phyloP scores from a whole-genome alignment of 257 asterid species.

The Nicotiana tomentosiformis region DNA sequence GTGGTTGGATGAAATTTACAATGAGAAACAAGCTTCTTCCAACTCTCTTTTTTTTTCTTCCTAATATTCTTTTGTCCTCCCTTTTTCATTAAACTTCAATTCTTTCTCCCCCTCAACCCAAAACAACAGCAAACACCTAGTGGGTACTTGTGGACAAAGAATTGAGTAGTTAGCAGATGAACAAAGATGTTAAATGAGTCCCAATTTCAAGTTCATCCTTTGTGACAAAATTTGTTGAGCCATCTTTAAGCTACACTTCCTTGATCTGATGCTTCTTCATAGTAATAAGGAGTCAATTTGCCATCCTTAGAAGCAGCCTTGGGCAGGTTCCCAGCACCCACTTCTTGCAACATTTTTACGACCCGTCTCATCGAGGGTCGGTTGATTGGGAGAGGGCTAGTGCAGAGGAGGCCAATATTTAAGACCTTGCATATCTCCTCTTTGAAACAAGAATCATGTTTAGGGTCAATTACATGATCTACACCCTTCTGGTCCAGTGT shows the following conservation, averaged over 20 bases:
- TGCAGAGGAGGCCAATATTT: conserved; percentile 85
- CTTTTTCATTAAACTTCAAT: not conserved
- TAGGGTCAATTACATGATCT: conserved; percentile 72
- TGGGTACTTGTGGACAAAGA: not conserved
- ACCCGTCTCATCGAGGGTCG: conserved; percentile 96
- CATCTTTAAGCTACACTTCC: conserved; percentile 49
- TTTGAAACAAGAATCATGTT: conserved; percentile 77
- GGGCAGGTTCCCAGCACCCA: conserved; percentile 35
- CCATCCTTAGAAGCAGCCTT: conserved; percentile 52
- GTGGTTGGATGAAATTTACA: conserved; percentile 39
- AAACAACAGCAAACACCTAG: conserved; percentile 1
- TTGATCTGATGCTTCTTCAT: conserved; percentile 68
- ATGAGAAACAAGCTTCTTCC: conserved; percentile 16
- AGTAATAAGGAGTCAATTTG: conserved; percentile 76
- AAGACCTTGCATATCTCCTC: conserved; percentile 75
- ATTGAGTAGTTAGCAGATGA: conserved; percentile 9
- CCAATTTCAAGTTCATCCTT: not conserved
- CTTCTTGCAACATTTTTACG: conserved; percentile 81
- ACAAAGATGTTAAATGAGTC: conserved; percentile 3
- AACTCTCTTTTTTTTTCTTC: not conserved
- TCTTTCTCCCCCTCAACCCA: conserved; percentile 5
- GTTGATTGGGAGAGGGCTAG: conserved; percentile 85
- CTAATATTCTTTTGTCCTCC: conserved; percentile 14
- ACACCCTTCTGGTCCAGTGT: conserved; percentile 77
- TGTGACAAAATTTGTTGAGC: not conserved